These are phyloP conservation scores for Millerago galiae DNA, from an alignment of 805 yeast species.

Conservation along the genomic window DNA sequence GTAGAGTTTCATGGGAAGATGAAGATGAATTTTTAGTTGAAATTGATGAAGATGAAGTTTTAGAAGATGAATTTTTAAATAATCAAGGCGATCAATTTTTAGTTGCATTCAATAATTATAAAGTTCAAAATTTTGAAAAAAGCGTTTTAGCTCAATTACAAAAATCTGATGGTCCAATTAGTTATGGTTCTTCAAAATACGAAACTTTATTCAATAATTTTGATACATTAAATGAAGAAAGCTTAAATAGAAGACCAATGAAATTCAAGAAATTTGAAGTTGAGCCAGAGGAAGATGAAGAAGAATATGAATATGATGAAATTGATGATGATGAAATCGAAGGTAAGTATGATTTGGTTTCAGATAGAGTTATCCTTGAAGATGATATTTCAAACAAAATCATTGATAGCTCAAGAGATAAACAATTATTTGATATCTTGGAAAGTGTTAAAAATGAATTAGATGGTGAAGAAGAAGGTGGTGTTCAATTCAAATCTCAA, in stretches of 20 bases:
- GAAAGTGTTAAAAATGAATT: slow-evolving; percentile 18
- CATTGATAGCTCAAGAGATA: slow-evolving; percentile 13
- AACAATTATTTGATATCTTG: slow-evolving; percentile 19
- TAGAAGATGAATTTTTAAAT: slow-evolving; percentile 4
- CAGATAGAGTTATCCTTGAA: slow-evolving; percentile 20
- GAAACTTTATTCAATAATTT: slow-evolving; percentile 17
- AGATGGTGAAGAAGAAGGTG: slow-evolving; percentile 25
- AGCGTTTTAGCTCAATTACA: slow-evolving; percentile 15
- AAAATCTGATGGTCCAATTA: slow-evolving; percentile 11
- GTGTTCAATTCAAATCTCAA: slow-evolving; percentile 21
- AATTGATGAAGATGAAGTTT: slow-evolving; percentile 16
- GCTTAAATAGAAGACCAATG: slow-evolving; percentile 11
- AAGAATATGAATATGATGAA: background rate
- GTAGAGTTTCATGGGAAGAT: slow-evolving; percentile 66
- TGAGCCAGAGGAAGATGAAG: slow-evolving; percentile 7
- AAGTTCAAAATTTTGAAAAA: slow-evolving; percentile 18
- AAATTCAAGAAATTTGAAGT: slow-evolving; percentile 17
- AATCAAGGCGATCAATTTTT: slow-evolving; percentile 16
- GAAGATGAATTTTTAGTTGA: slow-evolving; percentile 35
- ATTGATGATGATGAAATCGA: slow-evolving; percentile 8
- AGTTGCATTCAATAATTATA: slow-evolving; percentile 13
- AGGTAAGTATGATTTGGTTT: slow-evolving; percentile 20
- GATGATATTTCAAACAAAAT: slow-evolving; percentile 2
- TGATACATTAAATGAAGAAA: slow-evolving; percentile 12
- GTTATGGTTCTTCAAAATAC: slow-evolving; percentile 15